Evolutionary conservation across 2,329 filamentous ascomycete species (phyloP).

Genomic region (Fusarium marasasianum): DNA sequence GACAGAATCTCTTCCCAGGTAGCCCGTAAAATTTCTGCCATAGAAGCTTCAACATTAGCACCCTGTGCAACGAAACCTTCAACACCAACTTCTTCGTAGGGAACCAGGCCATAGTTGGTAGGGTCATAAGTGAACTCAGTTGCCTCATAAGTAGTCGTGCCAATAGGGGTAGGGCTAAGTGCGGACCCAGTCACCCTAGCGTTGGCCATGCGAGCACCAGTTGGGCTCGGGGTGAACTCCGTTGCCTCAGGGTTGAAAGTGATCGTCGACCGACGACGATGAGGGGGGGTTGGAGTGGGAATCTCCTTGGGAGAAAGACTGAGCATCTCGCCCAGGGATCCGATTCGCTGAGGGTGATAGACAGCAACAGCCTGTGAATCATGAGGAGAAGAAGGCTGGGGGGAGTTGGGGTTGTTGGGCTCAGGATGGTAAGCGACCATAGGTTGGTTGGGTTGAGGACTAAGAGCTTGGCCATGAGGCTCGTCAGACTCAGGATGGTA

Average conservation of each 20-base stretch:
- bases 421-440: not conserved
- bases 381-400: rapidly evolving
- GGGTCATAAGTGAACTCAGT: not conserved
- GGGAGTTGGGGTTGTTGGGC: rapidly evolving
- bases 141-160: not conserved
- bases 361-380: not conserved
- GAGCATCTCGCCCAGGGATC: not conserved
- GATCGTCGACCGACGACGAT: not conserved
- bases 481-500: not conserved
- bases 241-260: not conserved
- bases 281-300: not conserved
- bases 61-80: not conserved
- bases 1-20: not conserved
- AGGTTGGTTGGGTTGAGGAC: rapidly evolving
- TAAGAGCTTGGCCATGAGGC: not conserved
- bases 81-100: not conserved
- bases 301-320: not conserved
- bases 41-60: not conserved
- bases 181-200: not conserved
- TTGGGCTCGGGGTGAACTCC: not conserved
- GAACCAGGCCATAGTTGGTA: not conserved
- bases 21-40: rapidly evolving
- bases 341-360: not conserved
- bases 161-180: not conserved
- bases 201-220: not conserved